These are phyloP conservation scores for Ceriops zippeliana DNA, from an alignment of 345 rosid species.

Conservation along the genomic window DNA sequence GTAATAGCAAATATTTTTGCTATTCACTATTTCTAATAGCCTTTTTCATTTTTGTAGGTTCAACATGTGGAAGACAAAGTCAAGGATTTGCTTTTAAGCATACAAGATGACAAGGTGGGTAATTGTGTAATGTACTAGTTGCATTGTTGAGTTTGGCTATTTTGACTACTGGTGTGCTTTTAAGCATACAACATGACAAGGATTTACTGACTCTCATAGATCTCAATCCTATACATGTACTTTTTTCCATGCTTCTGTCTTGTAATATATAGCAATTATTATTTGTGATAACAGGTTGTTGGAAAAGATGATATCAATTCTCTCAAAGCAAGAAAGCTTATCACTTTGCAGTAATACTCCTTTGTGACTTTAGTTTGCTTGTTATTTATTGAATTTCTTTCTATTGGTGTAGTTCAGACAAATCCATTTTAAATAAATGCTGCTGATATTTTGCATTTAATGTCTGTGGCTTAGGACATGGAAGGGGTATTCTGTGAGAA, in stretches of 20 bases:
- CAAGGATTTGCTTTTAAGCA: slow-evolving; percentile 51
- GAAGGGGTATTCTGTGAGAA: slow-evolving; percentile 75
- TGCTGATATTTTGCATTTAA: background rate
- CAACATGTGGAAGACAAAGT: slow-evolving; percentile 78
- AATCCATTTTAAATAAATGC: background rate
- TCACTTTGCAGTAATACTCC: slow-evolving; percentile 50
- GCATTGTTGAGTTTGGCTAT: background rate
- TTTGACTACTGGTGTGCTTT: no score
- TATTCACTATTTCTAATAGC: background rate
- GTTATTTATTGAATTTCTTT: background rate
- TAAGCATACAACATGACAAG: no score
- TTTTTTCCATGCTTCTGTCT: background rate
- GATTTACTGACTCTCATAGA: no score
- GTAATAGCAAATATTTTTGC: background rate
- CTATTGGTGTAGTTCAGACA: background rate
- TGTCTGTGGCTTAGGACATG: slow-evolving; percentile 48
- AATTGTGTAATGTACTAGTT: background rate
- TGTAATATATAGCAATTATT: background rate
- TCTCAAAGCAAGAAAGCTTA: slow-evolving; percentile 83
- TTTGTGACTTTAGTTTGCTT: slow-evolving; percentile 4
- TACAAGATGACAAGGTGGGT: slow-evolving; percentile 57
- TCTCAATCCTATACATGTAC: slow-evolving; percentile 2
- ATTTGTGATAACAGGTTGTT: slow-evolving; percentile 48
- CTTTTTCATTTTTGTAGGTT: slow-evolving; percentile 47
- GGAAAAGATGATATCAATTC: slow-evolving; percentile 50